Evolutionary conservation across 2,329 filamentous ascomycete genomes (phyloP), one percentile per base, ranked within the genome.

Genomic region (Xylaria digitata): DNA sequence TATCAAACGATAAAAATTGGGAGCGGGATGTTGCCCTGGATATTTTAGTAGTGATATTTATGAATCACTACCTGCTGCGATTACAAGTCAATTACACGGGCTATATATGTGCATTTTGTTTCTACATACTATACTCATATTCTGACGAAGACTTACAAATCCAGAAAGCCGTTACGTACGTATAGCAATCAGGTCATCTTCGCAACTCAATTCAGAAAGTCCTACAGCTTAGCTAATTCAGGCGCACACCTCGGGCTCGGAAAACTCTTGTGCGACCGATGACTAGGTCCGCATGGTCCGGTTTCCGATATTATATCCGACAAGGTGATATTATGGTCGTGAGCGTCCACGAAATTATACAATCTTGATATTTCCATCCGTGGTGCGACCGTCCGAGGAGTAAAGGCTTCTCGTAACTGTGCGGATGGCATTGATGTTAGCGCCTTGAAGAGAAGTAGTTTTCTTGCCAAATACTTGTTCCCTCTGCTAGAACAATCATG

Each of bases 211-310:
- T 34, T 15, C 13, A 7, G 26, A 56, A 30, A 15, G 30, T 21
- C 34, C 30, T 42, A n/a, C 19, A 6, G 54, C 64, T 66, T 63
- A 66, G 54, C 23, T 66, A 59, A 66, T 63, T 66, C 49, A n/a
- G 26, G 26, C 59, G 64, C 60, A 59, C 64, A 60, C 34, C 21
- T 63, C 58, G 58, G 58, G 6, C 17, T 26, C 53, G 21, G 11
- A 37, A 9, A 37, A 6, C 8, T 13, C 8, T 37, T 13, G 34
- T 37, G 34, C 26, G 26, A 26, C 26, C 1, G 42, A 46, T 7
- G 34, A 26, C 7, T 48, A 46, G 46, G 53, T 62, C 63, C 52
- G 58, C 15, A n/a, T 52, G 34, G n/a, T 52, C 58, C 53, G 53
- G 32, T 17, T 13, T 23, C 52, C 52, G 57, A 54, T 9, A 5